phyloP scores from a whole-genome alignment of 371 early-diverging fungal species.

The Phascolomyces articulosus region DNA sequence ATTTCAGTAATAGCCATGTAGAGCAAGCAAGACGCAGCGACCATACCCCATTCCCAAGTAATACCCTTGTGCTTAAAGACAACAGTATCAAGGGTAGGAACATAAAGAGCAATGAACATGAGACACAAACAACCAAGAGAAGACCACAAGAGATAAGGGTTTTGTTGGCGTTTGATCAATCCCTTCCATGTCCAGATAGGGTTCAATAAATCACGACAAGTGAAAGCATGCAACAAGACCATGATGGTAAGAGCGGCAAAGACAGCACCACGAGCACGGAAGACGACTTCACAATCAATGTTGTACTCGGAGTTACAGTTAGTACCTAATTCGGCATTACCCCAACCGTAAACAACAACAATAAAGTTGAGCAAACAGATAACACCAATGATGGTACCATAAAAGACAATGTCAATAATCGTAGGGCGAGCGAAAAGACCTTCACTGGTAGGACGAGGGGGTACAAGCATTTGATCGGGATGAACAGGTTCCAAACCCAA shows the following conservation, averaged over 20 bases:
- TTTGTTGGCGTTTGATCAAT: conserved; percentile 48
- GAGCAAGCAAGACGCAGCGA: conserved; percentile 59
- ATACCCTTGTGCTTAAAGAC: conserved; percentile 75
- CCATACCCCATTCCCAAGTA: conserved; percentile 82
- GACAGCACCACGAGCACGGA: conserved; percentile 74
- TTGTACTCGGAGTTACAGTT: conserved; percentile 65
- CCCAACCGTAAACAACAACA: conserved; percentile 68
- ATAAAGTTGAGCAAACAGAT: conserved; percentile 76
- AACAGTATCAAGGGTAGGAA: conserved; percentile 70
- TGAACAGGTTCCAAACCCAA: conserved; percentile 88
- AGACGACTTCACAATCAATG: conserved; percentile 67
- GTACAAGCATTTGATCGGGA: conserved; percentile 79
- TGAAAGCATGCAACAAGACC: conserved; percentile 76
- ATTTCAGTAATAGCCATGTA: conserved; percentile 66
- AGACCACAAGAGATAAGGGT: conserved; percentile 64
- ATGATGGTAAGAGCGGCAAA: conserved; percentile 75
- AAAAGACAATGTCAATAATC: conserved; percentile 72
- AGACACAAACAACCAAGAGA: conserved; percentile 58
- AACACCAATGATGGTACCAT: conserved; percentile 72
- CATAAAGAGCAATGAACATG: conserved; percentile 67
- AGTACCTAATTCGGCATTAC: conserved; percentile 53
- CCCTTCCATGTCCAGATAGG: conserved; percentile 54
- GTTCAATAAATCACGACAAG: conserved; percentile 70
- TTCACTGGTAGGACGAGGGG: conserved; percentile 73
- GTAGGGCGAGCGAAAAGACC: conserved; percentile 73